Conservation (phyloP, 139 green algal species). For the Edaphochlamys debaryana region DNA sequence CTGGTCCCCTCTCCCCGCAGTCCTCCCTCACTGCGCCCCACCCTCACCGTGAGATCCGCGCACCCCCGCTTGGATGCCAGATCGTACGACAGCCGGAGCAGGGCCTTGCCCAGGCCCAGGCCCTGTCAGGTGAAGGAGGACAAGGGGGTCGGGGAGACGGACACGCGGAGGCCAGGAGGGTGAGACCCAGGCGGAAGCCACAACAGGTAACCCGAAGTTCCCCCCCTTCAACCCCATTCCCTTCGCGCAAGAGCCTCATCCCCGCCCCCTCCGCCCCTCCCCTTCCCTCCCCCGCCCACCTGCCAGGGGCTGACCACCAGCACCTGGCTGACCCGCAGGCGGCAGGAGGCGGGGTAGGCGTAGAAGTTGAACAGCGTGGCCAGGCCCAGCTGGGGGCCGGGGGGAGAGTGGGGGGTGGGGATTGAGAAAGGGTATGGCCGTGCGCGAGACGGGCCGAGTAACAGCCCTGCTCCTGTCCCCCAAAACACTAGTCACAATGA, state of each 20-base stretch:
- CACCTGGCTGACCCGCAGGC: conserved; percentile 81
- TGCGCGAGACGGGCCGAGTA: no score
- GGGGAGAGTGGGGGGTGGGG: background rate
- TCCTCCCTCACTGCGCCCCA: no score
- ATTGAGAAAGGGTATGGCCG: no score
- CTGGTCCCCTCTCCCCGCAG: no score
- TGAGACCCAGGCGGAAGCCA: no score
- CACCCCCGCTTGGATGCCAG: conserved; percentile 57
- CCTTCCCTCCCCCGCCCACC: conserved; percentile 6
- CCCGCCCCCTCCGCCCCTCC: no score
- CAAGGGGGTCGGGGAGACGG: background rate
- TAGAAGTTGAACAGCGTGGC: conserved; percentile 88
- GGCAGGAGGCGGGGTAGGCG: conserved; percentile 70
- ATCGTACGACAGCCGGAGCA: conserved; percentile 73
- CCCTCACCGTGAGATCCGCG: conserved; percentile 80
- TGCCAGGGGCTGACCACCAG: conserved; percentile 84
- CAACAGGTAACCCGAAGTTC: no score
- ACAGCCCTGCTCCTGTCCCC: no score
- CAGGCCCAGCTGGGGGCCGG: conserved; percentile 30
- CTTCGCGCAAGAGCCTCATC: no score
- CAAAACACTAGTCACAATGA: no score
- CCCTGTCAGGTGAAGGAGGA: no score
- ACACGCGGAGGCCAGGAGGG: background rate
- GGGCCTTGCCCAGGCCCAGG: conserved; percentile 64
- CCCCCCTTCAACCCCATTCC: no score